These are phyloP conservation scores for Magnaporthales sp. DNA, from an alignment of 2,329 filamentous ascomycete genomes.

Conservation along the genomic window DNA sequence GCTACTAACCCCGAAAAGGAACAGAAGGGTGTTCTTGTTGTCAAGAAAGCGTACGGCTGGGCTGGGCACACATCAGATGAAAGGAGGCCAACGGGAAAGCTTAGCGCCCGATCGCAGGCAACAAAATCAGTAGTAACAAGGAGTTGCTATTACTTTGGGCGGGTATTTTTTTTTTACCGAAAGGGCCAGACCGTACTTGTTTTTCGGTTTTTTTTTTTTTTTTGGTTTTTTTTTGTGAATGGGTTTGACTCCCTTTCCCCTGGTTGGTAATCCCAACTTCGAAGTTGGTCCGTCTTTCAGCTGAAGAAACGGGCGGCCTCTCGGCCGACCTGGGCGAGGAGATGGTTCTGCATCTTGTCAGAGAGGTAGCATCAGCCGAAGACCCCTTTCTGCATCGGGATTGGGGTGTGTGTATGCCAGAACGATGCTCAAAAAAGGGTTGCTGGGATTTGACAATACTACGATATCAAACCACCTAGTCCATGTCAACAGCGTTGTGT, in stretches of 20 bases:
- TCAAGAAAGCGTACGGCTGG: not conserved
- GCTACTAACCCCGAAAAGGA: not conserved
- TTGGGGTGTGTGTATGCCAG: not conserved
- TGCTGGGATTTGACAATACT: not conserved
- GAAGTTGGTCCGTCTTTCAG: not conserved
- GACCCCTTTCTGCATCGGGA: not conserved
- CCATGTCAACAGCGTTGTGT: not conserved
- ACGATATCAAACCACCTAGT: not conserved
- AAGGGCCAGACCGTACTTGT: not conserved
- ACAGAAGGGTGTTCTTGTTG: not conserved
- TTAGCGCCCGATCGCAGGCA: not conserved
- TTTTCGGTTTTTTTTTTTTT: not conserved
- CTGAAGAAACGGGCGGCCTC: not conserved
- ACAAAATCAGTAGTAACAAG: not conserved
- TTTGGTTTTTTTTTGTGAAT: not conserved
- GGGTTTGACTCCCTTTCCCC: not conserved
- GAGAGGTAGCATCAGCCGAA: not conserved
- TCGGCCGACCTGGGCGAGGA: not conserved
- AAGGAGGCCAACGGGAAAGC: not conserved
- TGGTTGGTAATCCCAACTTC: not conserved
- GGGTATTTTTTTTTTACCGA: not conserved
- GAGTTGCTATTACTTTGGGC: not conserved
- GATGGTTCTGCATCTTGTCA: not conserved
- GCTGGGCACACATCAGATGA: not conserved
- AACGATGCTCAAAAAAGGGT: not conserved